These are phyloP conservation scores for Citrus mangshanensis DNA, from an alignment of 345 rosid genomes.

Conservation along the genomic window DNA sequence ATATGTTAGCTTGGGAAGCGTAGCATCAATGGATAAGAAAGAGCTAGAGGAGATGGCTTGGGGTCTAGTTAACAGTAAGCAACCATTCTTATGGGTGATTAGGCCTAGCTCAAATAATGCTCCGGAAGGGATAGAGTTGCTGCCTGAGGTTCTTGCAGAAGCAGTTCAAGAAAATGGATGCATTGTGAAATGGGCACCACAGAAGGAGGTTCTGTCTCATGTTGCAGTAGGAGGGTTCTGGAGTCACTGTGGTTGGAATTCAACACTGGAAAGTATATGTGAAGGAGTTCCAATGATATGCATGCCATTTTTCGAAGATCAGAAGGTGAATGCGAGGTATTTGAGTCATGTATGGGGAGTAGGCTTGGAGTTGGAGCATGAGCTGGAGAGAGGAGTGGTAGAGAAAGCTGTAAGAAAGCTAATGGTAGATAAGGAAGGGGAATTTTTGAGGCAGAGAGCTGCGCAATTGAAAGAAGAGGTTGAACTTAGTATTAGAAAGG, in stretches of 20 bases:
- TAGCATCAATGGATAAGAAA: background rate
- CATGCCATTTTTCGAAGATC: conserved; percentile 5
- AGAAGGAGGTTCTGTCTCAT: background rate
- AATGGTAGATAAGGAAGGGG: conserved; percentile 1
- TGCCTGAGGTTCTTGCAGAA: background rate
- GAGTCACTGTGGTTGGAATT: conserved; percentile 16
- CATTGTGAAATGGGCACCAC: conserved; percentile 6
- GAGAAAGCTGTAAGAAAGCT: conserved; percentile 1
- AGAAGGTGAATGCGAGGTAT: background rate
- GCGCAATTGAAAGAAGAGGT: conserved; percentile 1
- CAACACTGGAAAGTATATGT: background rate
- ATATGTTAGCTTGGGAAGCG: background rate
- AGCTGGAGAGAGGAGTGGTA: background rate
- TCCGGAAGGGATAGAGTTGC: background rate
- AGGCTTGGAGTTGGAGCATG: conserved; percentile 2
- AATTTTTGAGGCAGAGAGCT: conserved; percentile 4
- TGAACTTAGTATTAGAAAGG: background rate
- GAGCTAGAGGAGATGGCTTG: conserved; percentile 10
- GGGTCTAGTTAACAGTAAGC: conserved; percentile 9
- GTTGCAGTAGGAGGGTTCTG: conserved; percentile 6
- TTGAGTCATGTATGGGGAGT: background rate
- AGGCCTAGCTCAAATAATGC: background rate
- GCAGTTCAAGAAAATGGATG: background rate
- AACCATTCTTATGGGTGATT: conserved; percentile 9
- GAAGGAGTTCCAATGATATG: conserved; percentile 10